phyloP scores from a whole-genome alignment of 306 rosid genomes.

The Malus domestica region DNA sequence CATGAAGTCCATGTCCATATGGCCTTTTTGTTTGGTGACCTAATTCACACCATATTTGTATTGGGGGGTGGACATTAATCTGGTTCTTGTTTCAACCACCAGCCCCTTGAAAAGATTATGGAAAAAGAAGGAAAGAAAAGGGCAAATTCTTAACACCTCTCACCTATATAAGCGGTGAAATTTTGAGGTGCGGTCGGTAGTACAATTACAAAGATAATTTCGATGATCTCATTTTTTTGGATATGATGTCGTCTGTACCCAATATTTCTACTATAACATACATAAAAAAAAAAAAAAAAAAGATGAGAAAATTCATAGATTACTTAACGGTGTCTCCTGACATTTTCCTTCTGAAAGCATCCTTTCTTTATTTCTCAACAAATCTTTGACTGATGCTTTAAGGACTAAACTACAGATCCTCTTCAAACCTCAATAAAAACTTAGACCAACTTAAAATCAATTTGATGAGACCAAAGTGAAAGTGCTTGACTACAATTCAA shows the following conservation, averaged over 20 bases:
- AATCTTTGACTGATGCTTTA: constrained; percentile 34
- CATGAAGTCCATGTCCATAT: constrained; percentile 16
- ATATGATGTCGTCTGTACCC: too few species aligned
- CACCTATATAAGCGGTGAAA: background rate
- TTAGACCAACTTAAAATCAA: too few species aligned
- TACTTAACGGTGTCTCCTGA: too few species aligned
- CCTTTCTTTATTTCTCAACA: constrained; percentile 5
- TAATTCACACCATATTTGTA: background rate
- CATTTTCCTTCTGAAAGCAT: too few species aligned
- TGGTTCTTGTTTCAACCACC: background rate
- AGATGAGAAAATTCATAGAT: background rate
- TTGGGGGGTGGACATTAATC: background rate
- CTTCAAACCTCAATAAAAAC: too few species aligned
- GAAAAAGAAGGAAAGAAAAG: background rate
- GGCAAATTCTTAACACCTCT: background rate
- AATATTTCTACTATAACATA: background rate
- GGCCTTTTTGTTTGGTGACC: constrained; percentile 8
- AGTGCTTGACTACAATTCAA: background rate
- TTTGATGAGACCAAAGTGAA: too few species aligned
- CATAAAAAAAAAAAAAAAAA: background rate
- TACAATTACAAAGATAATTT: too few species aligned
- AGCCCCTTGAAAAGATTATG: constrained; percentile 1
- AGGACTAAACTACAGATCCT: background rate
- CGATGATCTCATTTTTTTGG: too few species aligned
- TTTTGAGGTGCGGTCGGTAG: too few species aligned